Evolutionary conservation across 768 basidiomycete species (phyloP).

Genomic region (Mycena indigotica): DNA sequence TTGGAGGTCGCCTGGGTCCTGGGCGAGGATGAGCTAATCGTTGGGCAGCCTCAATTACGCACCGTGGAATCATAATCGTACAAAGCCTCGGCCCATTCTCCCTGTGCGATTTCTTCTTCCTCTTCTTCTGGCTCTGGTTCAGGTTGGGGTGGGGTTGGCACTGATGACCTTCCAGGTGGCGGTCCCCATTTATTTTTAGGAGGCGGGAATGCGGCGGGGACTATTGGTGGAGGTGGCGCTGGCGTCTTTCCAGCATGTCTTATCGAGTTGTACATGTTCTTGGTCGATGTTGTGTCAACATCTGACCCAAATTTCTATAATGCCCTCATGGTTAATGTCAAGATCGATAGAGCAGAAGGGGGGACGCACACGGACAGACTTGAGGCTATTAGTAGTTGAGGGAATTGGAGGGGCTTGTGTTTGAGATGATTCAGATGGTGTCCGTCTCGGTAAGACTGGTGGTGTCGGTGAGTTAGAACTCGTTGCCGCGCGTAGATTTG

Average conservation of each 20-base stretch:
- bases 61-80: slow-evolving; percentile 76
- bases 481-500: slow-evolving; percentile 53
- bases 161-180: slow-evolving; percentile 45
- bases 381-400: slow-evolving; percentile 25
- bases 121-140: slow-evolving; percentile 39
- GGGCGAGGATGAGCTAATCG: slow-evolving; percentile 10
- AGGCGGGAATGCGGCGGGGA: slow-evolving; percentile 42
- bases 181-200: slow-evolving; percentile 52
- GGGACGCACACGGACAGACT: slow-evolving; percentile 31
- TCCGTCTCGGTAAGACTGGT: slow-evolving; percentile 29
- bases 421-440: slow-evolving; percentile 12
- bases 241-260: slow-evolving; percentile 43
- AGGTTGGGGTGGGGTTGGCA: slow-evolving; percentile 31
- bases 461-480: slow-evolving; percentile 24
- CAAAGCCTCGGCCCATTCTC: slow-evolving; percentile 78
- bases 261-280: slow-evolving; percentile 50
- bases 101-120: slow-evolving; percentile 39
- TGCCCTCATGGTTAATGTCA: background rate
- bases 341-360: slow-evolving; percentile 1
- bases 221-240: slow-evolving; percentile 35
- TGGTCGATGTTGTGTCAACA: slow-evolving; percentile 54
- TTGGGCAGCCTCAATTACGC: slow-evolving; percentile 2
- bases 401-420: slow-evolving; percentile 28
- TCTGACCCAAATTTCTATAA: slow-evolving; percentile 57
- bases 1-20: slow-evolving; percentile 73